Conservation (phyloP, 2,329 filamentous ascomycete genomes). For the Clathrospora elynae region DNA sequence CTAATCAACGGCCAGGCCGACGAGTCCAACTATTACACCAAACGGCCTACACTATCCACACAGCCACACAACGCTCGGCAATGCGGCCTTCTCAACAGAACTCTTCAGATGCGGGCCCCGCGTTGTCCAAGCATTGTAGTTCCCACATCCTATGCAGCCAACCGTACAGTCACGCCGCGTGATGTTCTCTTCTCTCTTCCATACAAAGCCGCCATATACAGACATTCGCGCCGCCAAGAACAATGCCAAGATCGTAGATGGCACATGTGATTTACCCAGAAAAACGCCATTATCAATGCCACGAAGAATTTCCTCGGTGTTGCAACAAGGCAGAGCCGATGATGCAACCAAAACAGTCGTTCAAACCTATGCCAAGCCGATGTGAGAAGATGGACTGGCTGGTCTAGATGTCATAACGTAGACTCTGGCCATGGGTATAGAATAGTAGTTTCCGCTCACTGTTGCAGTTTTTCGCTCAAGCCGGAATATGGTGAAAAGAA, state of each 20-base stretch:
- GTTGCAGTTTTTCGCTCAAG: conserved; percentile 18
- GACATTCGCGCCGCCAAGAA: not conserved
- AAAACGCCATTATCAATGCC: conserved; percentile 15
- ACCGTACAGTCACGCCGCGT: not conserved
- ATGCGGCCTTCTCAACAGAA: too few species aligned
- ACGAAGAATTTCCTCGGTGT: conserved; percentile 1
- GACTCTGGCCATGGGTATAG: conserved; percentile 13
- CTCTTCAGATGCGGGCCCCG: too few species aligned
- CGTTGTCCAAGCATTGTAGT: too few species aligned
- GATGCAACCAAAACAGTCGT: conserved; percentile 27
- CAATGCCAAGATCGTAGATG: conserved; percentile 17
- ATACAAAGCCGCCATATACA: not conserved
- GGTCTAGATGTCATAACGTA: conserved; percentile 19
- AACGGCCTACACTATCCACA: too few species aligned
- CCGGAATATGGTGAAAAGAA: conserved; percentile 18
- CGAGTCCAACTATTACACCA: too few species aligned
- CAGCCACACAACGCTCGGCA: too few species aligned
- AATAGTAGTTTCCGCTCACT: conserved; percentile 19
- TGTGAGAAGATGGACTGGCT: conserved; percentile 13
- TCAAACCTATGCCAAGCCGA: conserved; percentile 26
- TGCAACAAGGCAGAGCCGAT: conserved; percentile 2
- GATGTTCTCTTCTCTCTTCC: not conserved
- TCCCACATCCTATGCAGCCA: too few species aligned
- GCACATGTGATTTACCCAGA: conserved; percentile 22
- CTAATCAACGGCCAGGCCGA: too few species aligned